Base-by-base conservation (phyloP, 148 eudicot species). In the Rhododendron ovatum region DNA sequence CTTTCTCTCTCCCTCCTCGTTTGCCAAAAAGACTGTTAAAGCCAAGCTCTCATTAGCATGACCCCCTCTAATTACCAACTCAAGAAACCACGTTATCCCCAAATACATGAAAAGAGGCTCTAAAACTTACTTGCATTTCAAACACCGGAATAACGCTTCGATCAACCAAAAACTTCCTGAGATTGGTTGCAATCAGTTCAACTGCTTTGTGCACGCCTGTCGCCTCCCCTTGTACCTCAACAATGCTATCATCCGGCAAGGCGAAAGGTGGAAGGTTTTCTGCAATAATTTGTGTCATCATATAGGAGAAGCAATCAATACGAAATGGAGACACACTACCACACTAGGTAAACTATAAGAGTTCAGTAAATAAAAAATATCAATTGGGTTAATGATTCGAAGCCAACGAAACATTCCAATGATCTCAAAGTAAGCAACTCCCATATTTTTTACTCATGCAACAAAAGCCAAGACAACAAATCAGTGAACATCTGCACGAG, bases 131-230 rank as follows among this genome's bases (percentile, higher is more conserved):
- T 78, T 90, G 90, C 76, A 41, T 88, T 78, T 92, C 93, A 78
- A 92, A 89, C 78, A 92, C 76, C 5, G 88, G 55, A 85, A 92
- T 78, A 45, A 92, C 85, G 85, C 93, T 86, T 28, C 91, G 92
- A 55, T 92, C 93, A 80, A 92, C 93, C 82, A 92, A 81, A 88
- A 92, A 92, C 83, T 89, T 92, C 85, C 93, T 89, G 81, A 92
- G 82, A 39, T 92, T 91, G 73, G 87, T 77, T 55, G 93, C 93
- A 90, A 92, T 92, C 77, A 92, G 37, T 88, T 92, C 93, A 88
- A 92, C 59, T n/a, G 92, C 93, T 81, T 89, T 92, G 86, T 90
- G 92, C 65, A 86, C 87, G 75, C 89, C 88, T 15, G 82, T 59
- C 45, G 92, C 85, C 78, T 90, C 92, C 67, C 93, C 93, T 63